phyloP scores from a whole-genome alignment of 176 grass and related monocot species.

The Paspalum notatum region DNA sequence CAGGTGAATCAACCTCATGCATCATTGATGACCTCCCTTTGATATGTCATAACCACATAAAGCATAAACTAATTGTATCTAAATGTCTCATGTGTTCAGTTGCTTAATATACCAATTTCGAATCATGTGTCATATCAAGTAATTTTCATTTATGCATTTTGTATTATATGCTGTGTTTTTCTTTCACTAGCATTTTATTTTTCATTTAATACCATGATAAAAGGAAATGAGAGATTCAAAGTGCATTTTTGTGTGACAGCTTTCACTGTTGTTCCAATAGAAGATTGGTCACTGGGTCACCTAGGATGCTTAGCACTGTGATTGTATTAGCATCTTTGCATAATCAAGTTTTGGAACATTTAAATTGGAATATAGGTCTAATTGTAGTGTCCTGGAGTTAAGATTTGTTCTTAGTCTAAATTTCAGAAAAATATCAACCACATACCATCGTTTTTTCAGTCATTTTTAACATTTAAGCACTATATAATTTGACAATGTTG shows the following conservation, averaged over 20 bases:
- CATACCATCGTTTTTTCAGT: not conserved
- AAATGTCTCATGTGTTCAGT: not conserved
- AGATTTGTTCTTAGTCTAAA: slow-evolving; percentile 15
- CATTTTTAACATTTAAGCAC: slow-evolving; percentile 8
- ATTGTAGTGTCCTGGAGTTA: not conserved
- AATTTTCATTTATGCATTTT: slow-evolving; percentile 31
- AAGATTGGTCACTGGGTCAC: slow-evolving; percentile 24
- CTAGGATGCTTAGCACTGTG: slow-evolving; percentile 17
- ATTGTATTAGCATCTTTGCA: slow-evolving; percentile 23
- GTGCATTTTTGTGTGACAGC: slow-evolving; percentile 12
- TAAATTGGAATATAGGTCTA: slow-evolving; percentile 13
- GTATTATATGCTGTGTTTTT: not conserved
- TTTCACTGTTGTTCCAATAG: slow-evolving; percentile 18
- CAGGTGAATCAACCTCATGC: slow-evolving; percentile 37
- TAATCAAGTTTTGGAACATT: slow-evolving; percentile 13
- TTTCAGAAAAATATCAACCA: slow-evolving; percentile 3
- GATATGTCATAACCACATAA: not conserved
- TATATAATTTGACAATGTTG: slow-evolving; percentile 21
- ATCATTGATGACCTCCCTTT: slow-evolving; percentile 25
- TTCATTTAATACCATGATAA: slow-evolving; percentile 14
- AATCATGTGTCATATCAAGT: slow-evolving; percentile 25
- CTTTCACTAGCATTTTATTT: slow-evolving; percentile 10
- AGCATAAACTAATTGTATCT: not conserved
- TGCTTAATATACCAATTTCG: slow-evolving; percentile 15
- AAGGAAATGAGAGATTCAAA: slow-evolving; percentile 27